Conservation (phyloP, 371 early-diverging fungal species). For the Zopfochytrium polystomum region DNA sequence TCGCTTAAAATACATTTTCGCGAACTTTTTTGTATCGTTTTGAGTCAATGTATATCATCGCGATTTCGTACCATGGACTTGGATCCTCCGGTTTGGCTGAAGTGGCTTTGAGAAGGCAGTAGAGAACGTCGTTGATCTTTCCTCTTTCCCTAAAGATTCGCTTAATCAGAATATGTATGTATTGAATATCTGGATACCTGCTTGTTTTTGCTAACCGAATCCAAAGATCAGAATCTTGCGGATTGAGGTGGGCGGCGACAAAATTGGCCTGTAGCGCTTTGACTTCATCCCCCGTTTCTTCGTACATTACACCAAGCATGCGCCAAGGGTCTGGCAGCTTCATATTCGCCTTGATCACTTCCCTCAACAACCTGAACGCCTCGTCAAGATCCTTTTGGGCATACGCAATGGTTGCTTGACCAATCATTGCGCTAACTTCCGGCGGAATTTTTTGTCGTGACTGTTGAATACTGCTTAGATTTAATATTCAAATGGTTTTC, state of each 20-base stretch:
- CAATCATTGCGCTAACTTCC: conserved; percentile 35
- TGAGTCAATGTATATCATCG: conserved; percentile 56
- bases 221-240: conserved; percentile 79
- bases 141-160: conserved; percentile 26
- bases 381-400: conserved; percentile 61
- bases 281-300: conserved; percentile 73
- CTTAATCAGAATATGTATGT: conserved; percentile 7
- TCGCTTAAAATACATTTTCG: background rate
- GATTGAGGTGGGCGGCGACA: conserved; percentile 86
- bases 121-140: conserved; percentile 72
- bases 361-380: conserved; percentile 69
- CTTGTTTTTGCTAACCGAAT: conserved; percentile 74
- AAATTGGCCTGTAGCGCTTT: conserved; percentile 77
- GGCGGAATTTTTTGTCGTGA: conserved; percentile 42
- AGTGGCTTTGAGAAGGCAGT: conserved; percentile 71
- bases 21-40: conserved; percentile 37
- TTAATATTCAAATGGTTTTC: too few species aligned
- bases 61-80: conserved; percentile 68
- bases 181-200: conserved; percentile 45
- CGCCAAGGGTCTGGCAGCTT: conserved; percentile 78
- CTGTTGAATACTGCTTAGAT: too few species aligned
- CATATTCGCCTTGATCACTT: conserved; percentile 68
- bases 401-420: conserved; percentile 71
- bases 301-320: conserved; percentile 85
- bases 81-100: conserved; percentile 61